Base-by-base conservation (phyloP, 2,329 filamentous ascomycete species). In the Epichloe aotearoae region DNA sequence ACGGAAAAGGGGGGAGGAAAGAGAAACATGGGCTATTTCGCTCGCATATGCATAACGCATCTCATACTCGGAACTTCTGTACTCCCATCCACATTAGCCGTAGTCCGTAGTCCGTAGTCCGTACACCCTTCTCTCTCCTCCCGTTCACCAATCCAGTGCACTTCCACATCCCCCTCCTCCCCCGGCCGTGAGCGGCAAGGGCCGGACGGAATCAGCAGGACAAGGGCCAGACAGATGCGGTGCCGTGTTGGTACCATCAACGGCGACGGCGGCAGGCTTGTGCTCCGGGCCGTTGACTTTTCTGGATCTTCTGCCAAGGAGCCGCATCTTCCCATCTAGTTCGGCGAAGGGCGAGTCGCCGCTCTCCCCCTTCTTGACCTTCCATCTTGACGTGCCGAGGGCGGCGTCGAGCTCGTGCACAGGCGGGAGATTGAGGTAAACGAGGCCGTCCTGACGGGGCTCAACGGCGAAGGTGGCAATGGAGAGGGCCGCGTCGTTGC, bases 391-490 rank as follows among this genome's bases (percentile, higher is more conserved):
- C 1, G 88, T 95, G 0, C 88, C 88, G 30, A 95, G 71, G 51
- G 87, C 77, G 1, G 75, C 76, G 63, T 95, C 89, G 43, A 95
- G 72, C 69, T 95, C 89, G 49, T 83, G 82, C 0, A 90, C 76
- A 0, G 87, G 83, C 19, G 89, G 89, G 30, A 95, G 72, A 67
- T 84, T 84, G 55, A 94, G 67, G 65, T 93, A 91, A 3, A 95
- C 75, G 75, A 80, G 79, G 0, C 86, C 87, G 64, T 93, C 88
- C 2, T 56, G 51, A 11, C 88, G 72, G 63, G 84, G 84, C 65
- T 95, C 86, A 4, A 80, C 81, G 0, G 78, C 77, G 65, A 95
- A 95, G 0, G 84, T 90, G 3, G 88, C 88, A 59, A 95, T 90
- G 57, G 83, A 88, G 56, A 93, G 74, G 19, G 73, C 73, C 36